These are phyloP conservation scores for Urtica urens DNA, from an alignment of 306 rosid genomes.

Conservation along the genomic window DNA sequence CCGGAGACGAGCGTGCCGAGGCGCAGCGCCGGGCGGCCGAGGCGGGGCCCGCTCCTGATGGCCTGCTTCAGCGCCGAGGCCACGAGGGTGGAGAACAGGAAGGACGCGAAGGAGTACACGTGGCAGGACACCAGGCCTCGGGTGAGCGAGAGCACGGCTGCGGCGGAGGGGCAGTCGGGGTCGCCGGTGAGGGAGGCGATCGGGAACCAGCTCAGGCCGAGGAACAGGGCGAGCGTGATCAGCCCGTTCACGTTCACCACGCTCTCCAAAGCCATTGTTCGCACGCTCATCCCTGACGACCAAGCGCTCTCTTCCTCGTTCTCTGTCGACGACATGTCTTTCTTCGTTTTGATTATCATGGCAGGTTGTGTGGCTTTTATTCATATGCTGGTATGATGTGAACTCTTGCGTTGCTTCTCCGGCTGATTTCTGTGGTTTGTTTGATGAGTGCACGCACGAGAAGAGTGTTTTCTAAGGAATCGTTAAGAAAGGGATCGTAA, in stretches of 20 bases:
- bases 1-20: constrained; percentile 61
- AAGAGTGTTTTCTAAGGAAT: too few relatives aligned
- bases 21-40: constrained; percentile 34
- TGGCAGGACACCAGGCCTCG: constrained; percentile 50
- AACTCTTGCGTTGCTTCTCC: too few relatives aligned
- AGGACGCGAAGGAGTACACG: constrained; percentile 80
- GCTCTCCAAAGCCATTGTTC: constrained; percentile 76
- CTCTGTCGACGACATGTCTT: too few relatives aligned
- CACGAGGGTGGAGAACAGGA: constrained; percentile 88
- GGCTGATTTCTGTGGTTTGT: too few relatives aligned
- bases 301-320: too few relatives aligned
- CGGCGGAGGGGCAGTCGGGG: constrained; percentile 22
- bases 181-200: constrained; percentile 29
- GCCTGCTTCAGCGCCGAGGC: constrained; percentile 71
- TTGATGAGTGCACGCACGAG: too few relatives aligned
- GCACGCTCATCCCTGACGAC: constrained; percentile 52
- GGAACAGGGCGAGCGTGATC: constrained; percentile 70
- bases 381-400: too few relatives aligned
- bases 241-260: constrained; percentile 80
- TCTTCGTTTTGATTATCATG: too few relatives aligned
- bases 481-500: too few relatives aligned
- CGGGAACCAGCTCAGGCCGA: constrained; percentile 60
- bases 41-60: constrained; percentile 30
- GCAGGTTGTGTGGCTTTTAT: too few relatives aligned
- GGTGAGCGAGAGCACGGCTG: constrained; percentile 28